Evolutionary conservation across 2,329 filamentous ascomycete species (phyloP), one percentile per base, ranked within the genome.

Genomic region (Trichoderma polysporum): DNA sequence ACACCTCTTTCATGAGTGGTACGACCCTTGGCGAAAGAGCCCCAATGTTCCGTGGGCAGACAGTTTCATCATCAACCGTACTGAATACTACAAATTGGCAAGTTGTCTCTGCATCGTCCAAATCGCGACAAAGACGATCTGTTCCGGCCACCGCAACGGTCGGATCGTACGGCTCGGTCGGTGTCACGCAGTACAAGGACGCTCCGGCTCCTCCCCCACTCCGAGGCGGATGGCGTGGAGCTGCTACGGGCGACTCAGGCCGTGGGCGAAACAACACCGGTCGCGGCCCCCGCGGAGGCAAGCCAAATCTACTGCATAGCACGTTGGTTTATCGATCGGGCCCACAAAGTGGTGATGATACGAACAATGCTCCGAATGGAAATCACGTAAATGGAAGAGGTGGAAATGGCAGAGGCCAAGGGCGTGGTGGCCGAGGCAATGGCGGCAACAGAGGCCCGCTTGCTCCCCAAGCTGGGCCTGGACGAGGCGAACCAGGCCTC

Each of bases 1-100:
- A 99, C 76, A 87, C 88, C 13, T 91, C 93, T 0, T 99, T 99
- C 79, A 98, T 99, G 94, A 97, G 93, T 75, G 95, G 95, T 69
- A 97, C 94, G 1, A 95, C 92, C 0, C 85, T 99, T 17, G 91
- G 92, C 68, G 93, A 94, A 66, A 90, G 95, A 68, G 97, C 94
- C 76, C 93, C 93, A 29, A 89, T 92, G 41, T 99, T 99, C 88
- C 89, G 94, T 39, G 95, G 95, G 61, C 94, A 95, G 76, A 97
- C 95, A 0, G 93, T 99, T 4, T 88, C 93, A 2, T 87, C 90
- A 7, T 91, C 91, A n/a, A 91, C 92, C 0, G 93, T 98, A 2
- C 85, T 99, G 37, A 99, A 99, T 79, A 83, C 97, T 66, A 90
- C 90, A 1, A 84, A 94, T 74, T 90, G 87, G 72, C 95, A 99